These are phyloP conservation scores for Marchantia polymorpha DNA, from an alignment of 225 moss, liverwort and hornwort genomes.

Conservation along the genomic window DNA sequence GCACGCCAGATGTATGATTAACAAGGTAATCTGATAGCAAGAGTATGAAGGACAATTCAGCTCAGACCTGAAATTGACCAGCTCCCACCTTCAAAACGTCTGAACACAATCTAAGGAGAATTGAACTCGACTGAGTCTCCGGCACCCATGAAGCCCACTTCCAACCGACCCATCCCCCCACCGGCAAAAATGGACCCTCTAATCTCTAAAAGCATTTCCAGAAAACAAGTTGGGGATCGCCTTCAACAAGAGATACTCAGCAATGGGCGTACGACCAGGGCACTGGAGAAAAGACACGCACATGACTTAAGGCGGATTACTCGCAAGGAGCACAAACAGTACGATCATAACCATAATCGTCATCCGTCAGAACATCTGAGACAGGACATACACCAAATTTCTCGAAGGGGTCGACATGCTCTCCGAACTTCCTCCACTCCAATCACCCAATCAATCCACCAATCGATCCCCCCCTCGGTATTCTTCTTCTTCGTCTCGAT, in stretches of 20 bases:
- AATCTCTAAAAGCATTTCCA: no score
- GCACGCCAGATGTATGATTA: conserved; percentile 4
- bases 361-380: neutral
- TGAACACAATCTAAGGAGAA: neutral
- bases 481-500: neutral
- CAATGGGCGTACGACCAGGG: neutral
- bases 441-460: neutral
- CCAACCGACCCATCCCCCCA: no score
- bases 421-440: neutral
- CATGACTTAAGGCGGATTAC: neutral
- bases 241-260: neutral
- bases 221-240: no score
- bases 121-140: neutral
- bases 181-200: no score
- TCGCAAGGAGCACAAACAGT: neutral
- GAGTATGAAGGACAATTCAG: no score
- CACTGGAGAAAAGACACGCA: neutral
- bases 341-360: neutral
- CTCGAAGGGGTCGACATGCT: conserved; percentile 96
- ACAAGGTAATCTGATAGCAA: no score
- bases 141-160: no score
- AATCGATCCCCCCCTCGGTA: neutral
- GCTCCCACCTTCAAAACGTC: no score
- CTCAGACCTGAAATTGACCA: no score
- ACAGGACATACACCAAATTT: conserved; percentile 54